Evolutionary conservation across 1,139 yeast genomes (phyloP).

Genomic region (Lizanozyma gosingica): DNA sequence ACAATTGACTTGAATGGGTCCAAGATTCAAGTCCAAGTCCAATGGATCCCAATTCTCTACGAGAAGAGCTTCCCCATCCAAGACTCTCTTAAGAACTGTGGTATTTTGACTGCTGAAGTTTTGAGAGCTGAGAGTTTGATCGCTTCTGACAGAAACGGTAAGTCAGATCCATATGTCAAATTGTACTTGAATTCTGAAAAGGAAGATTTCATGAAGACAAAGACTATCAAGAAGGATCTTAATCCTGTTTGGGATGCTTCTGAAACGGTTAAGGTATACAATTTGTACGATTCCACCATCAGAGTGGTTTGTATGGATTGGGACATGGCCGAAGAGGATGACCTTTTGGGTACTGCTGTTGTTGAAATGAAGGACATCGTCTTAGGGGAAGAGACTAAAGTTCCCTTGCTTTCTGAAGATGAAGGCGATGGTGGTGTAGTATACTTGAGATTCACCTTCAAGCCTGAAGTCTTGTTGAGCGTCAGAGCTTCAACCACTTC

Average conservation of each 20-base stretch:
- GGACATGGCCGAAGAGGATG: conserved; percentile 85
- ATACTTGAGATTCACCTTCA: conserved; percentile 50
- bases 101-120: conserved; percentile 57
- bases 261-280: conserved; percentile 38
- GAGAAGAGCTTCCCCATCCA: conserved; percentile 55
- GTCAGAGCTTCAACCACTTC: conserved; percentile 28
- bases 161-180: conserved; percentile 83
- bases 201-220: conserved; percentile 59
- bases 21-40: conserved; percentile 49
- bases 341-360: conserved; percentile 61
- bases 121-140: conserved; percentile 62
- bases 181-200: conserved; percentile 55
- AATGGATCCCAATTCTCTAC: conserved; percentile 69
- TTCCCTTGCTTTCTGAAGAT: conserved; percentile 48
- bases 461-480: conserved; percentile 58
- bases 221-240: conserved; percentile 75
- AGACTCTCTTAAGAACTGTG: conserved; percentile 72
- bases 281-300: conserved; percentile 55
- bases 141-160: conserved; percentile 83
- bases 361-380: conserved; percentile 52
- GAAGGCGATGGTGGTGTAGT: conserved; percentile 58
- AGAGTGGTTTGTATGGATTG: conserved; percentile 65
- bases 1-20: conserved; percentile 37
- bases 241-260: conserved; percentile 82
- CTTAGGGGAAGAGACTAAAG: conserved; percentile 40